These are phyloP conservation scores for Saccharomycopsis hybrid DNA, from an alignment of 1,139 yeast species.

Conservation along the genomic window DNA sequence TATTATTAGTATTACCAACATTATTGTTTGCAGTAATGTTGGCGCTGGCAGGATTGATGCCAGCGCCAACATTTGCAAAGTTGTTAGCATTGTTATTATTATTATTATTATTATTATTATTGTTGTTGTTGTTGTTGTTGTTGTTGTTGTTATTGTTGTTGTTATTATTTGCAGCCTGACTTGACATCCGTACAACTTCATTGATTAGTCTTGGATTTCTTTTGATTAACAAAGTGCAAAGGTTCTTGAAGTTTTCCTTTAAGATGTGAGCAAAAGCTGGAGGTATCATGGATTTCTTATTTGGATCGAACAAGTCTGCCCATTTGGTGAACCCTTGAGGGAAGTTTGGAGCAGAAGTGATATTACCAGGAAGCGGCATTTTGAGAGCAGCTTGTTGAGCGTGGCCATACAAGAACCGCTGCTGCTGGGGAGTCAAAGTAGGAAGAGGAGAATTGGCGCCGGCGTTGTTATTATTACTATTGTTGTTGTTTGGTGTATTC, in stretches of 20 bases:
- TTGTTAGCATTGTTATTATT: conserved; percentile 1
- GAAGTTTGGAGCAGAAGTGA: conserved; percentile 13
- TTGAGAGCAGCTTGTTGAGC: conserved; percentile 12
- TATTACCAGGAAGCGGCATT: conserved; percentile 10
- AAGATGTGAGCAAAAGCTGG: conserved; percentile 2
- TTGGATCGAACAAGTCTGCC: conserved; percentile 12
- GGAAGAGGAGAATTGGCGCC: not conserved
- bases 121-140: not conserved
- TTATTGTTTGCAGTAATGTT: not conserved
- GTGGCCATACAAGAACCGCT: conserved; percentile 8
- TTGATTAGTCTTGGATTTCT: conserved; percentile 11
- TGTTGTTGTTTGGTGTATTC: conserved; percentile 4
- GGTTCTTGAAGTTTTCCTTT: conserved; percentile 6
- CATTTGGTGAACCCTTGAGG: conserved; percentile 14
- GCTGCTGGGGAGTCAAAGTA: conserved; percentile 12
- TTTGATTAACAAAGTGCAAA: conserved; percentile 11
- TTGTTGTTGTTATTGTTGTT: conserved; percentile 3
- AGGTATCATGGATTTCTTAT: conserved; percentile 5
- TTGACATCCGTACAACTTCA: conserved; percentile 10
- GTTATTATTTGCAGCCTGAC: too few species aligned
- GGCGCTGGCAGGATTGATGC: not conserved
- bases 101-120: not conserved
- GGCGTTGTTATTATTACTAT: conserved; percentile 1
- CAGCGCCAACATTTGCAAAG: not conserved
- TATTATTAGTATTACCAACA: not conserved